Percentiles rank a stretch among this genome's conserved stretches.
phyloP scores from a whole-genome alignment of 177 flowering plant genomes.

The Tripterygium wilfordii region DNA sequence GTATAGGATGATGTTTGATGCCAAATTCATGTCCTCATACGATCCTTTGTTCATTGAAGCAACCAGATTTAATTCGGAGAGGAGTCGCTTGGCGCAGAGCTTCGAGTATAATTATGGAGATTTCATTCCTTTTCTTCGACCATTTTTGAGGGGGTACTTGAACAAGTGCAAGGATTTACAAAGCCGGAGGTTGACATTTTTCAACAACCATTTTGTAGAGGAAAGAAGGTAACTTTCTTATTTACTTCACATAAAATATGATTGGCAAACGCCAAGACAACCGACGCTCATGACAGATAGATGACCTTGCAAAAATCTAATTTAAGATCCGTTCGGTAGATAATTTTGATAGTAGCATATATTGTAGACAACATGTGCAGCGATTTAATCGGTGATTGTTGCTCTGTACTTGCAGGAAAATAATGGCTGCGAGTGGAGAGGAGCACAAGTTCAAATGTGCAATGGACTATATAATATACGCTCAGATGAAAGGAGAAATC shows the following conservation, averaged over 20 bases:
- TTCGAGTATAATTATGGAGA: slow-evolving; percentile 69
- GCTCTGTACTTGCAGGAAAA: slow-evolving; percentile 33
- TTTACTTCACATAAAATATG: too few species aligned
- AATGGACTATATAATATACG: slow-evolving; percentile 62
- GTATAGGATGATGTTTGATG: slow-evolving; percentile 69
- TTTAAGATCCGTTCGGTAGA: too few species aligned
- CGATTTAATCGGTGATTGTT: too few species aligned
- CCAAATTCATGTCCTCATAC: slow-evolving; percentile 38
- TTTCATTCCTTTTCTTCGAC: slow-evolving; percentile 60
- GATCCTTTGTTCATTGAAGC: slow-evolving; percentile 54
- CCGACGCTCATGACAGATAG: too few species aligned
- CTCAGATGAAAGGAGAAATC: slow-evolving; percentile 59
- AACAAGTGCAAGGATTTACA: slow-evolving; percentile 57
- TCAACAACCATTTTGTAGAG: slow-evolving; percentile 48
- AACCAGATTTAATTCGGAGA: slow-evolving; percentile 44
- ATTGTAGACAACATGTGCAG: too few species aligned
- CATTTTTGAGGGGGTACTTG: slow-evolving; percentile 54
- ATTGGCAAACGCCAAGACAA: too few species aligned
- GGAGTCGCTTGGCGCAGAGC: slow-evolving; percentile 69
- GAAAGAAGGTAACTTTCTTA: slow-evolving; percentile 46
- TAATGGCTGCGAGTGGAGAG: slow-evolving; percentile 42
- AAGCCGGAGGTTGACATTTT: slow-evolving; percentile 43
- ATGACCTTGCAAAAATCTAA: too few species aligned
- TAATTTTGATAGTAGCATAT: too few species aligned
- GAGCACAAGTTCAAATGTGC: slow-evolving; percentile 48